Conservation (phyloP, 306 rosid genomes). For the Rubus idaeus region DNA sequence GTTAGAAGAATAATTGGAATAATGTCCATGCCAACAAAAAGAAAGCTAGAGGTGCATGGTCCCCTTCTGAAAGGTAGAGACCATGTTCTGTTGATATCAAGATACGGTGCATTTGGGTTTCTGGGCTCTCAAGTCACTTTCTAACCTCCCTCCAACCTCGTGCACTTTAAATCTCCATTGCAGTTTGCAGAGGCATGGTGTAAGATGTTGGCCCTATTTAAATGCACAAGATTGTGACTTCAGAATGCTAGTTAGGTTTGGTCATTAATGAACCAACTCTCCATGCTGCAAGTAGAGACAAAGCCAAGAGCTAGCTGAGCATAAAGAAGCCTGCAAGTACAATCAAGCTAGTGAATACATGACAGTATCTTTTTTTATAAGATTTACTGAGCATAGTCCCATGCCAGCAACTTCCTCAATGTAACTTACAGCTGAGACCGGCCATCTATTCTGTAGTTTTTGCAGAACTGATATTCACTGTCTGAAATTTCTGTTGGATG, state of each 20-base stretch:
- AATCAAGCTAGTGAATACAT: neutral
- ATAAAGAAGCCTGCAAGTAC: constrained; percentile 13
- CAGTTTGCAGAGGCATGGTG: constrained; percentile 21
- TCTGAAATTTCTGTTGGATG: neutral
- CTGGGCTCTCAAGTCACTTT: constrained; percentile 39
- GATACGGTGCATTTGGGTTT: constrained; percentile 39
- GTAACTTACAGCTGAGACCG: constrained; percentile 11
- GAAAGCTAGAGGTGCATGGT: constrained; percentile 27
- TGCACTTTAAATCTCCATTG: neutral
- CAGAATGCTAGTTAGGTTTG: constrained; percentile 19
- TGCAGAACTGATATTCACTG: constrained; percentile 54
- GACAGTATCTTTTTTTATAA: no score
- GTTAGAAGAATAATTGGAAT: constrained; percentile 11
- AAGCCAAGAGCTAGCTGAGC: neutral
- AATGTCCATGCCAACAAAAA: constrained; percentile 23
- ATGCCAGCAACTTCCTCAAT: neutral
- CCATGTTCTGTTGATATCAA: constrained; percentile 18
- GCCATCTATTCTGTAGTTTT: constrained; percentile 17
- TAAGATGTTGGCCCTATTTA: constrained; percentile 15
- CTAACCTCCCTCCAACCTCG: constrained; percentile 4
- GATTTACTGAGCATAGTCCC: neutral
- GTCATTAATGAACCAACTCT: constrained; percentile 14
- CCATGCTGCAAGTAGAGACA: neutral
- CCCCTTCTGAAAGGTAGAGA: constrained; percentile 29
- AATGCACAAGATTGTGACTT: constrained; percentile 20